Base-by-base conservation (phyloP, 441 rosid species). In the Breynia disticha region DNA sequence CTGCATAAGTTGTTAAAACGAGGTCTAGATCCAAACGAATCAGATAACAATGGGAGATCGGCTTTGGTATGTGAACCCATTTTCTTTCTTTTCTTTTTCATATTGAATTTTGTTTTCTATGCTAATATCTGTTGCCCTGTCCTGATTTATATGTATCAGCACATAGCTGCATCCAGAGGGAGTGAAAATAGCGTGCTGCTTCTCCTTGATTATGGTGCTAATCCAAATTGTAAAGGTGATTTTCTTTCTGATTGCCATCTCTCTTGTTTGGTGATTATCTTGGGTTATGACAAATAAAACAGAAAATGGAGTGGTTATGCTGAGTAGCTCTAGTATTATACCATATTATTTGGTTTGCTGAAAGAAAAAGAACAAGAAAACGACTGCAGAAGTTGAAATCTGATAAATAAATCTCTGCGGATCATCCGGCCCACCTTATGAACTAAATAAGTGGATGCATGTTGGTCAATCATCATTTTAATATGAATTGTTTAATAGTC, bases 11-110 rank as follows among this genome's bases (percentile, higher is more conserved):
- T 84, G 57, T 50, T 87, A 62, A 76, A 69, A 61, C 67, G 81
- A n/a, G 86, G 90, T 35, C 76, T 73, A 12, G 86, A 87, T 72
- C 83, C 95, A 16, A 82, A 87, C 58, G 89, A 87, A 65, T 66
- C 90, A 0, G 90, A 84, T 69, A 82, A 71, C 77, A 78, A 63
- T 44, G 80, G 80, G 48, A 76, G 90, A 55, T 79, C 86, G 16
- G 76, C 88, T 54, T 56, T 84, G 82, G 94, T 87, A 47, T 22
- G 83, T 53, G 16, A 11, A 56, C 24, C 65, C 51, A 56, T 47
- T 50, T n/a, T 7, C 28, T 10, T 50, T 56, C 6, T 9, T 43
- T 0, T n/a, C 4, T 46, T 35, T 9, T 22, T 19, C 17, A n/a
- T n/a, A 48, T 18, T 5, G 42, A 22, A 24, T 24, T 24, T 24